Conservation (phyloP, 2,329 filamentous ascomycete genomes). For the Tolypocladium tundrense region DNA sequence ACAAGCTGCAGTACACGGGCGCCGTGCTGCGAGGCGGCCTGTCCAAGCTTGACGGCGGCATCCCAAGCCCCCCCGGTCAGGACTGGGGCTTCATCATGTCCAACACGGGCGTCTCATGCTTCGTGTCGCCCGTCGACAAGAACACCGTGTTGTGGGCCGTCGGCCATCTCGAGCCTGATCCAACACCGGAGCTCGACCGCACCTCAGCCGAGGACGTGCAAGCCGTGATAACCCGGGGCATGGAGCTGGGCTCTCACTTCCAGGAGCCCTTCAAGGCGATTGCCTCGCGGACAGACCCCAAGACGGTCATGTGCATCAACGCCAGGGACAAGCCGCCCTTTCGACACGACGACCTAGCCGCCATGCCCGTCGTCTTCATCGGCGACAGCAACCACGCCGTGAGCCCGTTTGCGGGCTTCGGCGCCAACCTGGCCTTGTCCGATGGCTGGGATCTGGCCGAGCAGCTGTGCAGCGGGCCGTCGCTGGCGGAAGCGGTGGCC, state of each 20-base stretch:
- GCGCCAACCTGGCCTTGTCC: constrained; percentile 35
- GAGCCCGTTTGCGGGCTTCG: constrained; percentile 37
- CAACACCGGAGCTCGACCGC: constrained; percentile 6
- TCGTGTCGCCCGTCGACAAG: constrained; percentile 33
- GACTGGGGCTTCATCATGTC: constrained; percentile 32
- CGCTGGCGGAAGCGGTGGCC: constrained; percentile 15
- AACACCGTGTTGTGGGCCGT: constrained; percentile 31
- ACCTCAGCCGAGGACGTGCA: constrained; percentile 11
- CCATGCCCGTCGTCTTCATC: constrained; percentile 29
- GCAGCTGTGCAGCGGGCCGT: constrained; percentile 19
- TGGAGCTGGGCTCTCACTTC: constrained; percentile 22
- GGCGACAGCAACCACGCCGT: constrained; percentile 41
- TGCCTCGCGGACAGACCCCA: constrained; percentile 26
- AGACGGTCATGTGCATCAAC: constrained; percentile 26
- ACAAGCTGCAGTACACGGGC: constrained; percentile 27
- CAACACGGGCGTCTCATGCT: constrained; percentile 28
- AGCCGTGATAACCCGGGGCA: constrained; percentile 19
- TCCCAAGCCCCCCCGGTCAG: constrained; percentile 21
- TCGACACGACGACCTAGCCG: constrained; percentile 16
- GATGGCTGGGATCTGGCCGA: constrained; percentile 37
- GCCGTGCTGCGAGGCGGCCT: constrained; percentile 27
- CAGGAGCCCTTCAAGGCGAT: constrained; percentile 28
- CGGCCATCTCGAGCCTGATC: constrained; percentile 19
- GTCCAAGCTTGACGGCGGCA: constrained; percentile 21
- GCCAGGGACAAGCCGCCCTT: constrained; percentile 35